A percentile compares a stretch with the other conserved stretches of the same genome.
These are phyloP conservation scores for Pseudonitzschia multistriata DNA, from an alignment of 108 stramenopile species.

Conservation along the genomic window DNA sequence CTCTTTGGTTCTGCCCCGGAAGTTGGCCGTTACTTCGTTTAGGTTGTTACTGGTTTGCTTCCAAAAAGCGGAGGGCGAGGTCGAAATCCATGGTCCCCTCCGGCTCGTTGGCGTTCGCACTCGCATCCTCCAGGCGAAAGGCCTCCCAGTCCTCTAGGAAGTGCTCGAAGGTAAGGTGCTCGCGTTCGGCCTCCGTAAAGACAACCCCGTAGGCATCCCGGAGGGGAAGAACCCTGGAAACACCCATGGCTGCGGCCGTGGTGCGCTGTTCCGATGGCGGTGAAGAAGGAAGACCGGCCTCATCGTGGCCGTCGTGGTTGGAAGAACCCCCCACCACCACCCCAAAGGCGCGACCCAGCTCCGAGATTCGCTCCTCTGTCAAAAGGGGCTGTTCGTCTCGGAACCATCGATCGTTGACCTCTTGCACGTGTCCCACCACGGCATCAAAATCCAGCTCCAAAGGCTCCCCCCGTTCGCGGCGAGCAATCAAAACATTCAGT, in stretches of 20 bases:
- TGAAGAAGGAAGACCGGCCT: no score
- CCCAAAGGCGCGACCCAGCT: slow-evolving; percentile 41
- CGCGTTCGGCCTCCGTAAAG: slow-evolving; percentile 74
- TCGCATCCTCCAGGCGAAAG: slow-evolving; percentile 24
- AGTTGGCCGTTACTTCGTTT: neutral
- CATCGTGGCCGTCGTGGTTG: neutral
- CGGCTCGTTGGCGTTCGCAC: neutral
- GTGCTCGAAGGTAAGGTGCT: slow-evolving; percentile 68
- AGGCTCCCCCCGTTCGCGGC: neutral
- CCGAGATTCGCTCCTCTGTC: slow-evolving; percentile 47
- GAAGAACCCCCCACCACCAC: neutral
- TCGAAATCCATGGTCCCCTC: neutral
- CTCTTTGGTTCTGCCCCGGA: no score
- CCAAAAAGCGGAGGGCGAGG: neutral
- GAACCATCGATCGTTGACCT: slow-evolving; percentile 67
- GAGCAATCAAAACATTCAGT: slow-evolving; percentile 34
- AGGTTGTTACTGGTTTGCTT: neutral
- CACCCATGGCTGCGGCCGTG: neutral
- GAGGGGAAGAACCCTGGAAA: slow-evolving; percentile 26
- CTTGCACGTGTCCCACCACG: slow-evolving; percentile 56
- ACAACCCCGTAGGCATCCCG: slow-evolving; percentile 50
- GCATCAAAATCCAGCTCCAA: slow-evolving; percentile 38
- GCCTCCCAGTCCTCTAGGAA: slow-evolving; percentile 84
- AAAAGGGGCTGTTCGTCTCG: slow-evolving; percentile 62
- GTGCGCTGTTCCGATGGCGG: neutral